Conservation (phyloP, 2,329 filamentous ascomycete genomes). For the Pseudogymnoascus sp. region DNA sequence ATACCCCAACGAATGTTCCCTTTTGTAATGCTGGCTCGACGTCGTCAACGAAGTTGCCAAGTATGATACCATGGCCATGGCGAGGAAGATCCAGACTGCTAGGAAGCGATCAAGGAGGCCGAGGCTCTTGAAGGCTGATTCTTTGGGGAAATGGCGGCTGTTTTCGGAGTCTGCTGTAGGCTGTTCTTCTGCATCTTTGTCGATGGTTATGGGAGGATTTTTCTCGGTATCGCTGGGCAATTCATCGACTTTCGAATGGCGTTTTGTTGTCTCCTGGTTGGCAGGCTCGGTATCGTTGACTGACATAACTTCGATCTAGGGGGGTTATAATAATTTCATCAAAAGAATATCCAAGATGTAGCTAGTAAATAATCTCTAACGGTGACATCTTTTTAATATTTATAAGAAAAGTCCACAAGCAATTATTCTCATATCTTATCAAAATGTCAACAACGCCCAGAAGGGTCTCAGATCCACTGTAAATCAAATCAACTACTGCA, state of each 20-base stretch:
- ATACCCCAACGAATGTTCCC: conserved; percentile 54
- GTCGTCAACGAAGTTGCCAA: conserved; percentile 52
- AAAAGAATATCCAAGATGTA: not conserved
- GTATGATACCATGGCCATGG: conserved; percentile 56
- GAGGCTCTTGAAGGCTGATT: conserved; percentile 21
- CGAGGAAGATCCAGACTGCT: conserved; percentile 53
- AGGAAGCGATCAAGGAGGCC: conserved; percentile 42
- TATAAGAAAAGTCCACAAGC: not conserved
- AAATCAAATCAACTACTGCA: not conserved
- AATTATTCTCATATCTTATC: conserved; percentile 5
- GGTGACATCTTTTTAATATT: not conserved
- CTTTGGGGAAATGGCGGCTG: not conserved
- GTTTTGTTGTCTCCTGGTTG: not conserved
- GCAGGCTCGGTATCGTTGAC: not conserved
- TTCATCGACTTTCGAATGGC: not conserved
- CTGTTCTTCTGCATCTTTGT: not conserved
- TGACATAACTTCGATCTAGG: not conserved
- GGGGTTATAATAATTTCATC: too few species aligned
- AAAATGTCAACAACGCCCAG: not conserved
- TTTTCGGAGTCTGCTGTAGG: not conserved
- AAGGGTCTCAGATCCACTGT: not conserved
- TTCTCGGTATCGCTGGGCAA: not conserved
- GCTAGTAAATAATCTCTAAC: not conserved
- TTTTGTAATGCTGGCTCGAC: conserved; percentile 47
- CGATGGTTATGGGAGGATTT: not conserved